These are phyloP conservation scores for Colletotrichum australisinense DNA, from an alignment of 2,329 filamentous ascomycete genomes.

Conservation along the genomic window DNA sequence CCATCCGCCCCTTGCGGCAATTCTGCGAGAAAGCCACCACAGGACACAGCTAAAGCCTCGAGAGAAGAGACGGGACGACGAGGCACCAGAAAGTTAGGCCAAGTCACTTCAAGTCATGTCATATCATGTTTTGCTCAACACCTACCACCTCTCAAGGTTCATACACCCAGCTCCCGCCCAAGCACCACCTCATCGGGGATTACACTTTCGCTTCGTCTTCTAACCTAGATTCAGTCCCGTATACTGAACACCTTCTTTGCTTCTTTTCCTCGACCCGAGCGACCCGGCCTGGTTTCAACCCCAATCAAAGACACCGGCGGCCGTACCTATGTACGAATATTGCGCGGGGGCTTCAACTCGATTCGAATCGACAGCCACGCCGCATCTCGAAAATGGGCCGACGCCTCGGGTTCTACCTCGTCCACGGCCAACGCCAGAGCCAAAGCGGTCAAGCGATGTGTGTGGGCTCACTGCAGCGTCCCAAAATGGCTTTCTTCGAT, in stretches of 20 bases:
- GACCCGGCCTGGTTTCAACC: slow-evolving; percentile 22
- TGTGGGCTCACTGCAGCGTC: slow-evolving; percentile 8
- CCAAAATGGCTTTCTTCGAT: slow-evolving; percentile 15
- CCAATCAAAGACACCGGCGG: slow-evolving; percentile 1
- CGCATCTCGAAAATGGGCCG: slow-evolving; percentile 3
- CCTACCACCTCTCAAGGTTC: not conserved
- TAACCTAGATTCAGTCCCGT: not conserved
- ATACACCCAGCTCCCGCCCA: not conserved
- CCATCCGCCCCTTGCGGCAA: slow-evolving; percentile 29
- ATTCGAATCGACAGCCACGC: slow-evolving; percentile 10
- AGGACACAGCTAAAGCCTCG: slow-evolving; percentile 9
- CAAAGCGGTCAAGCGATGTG: slow-evolving; percentile 28
- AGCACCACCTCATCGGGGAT: slow-evolving; percentile 4
- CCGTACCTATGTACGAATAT: not conserved
- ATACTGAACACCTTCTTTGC: not conserved
- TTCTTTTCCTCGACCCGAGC: slow-evolving; percentile 18
- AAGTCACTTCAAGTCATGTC: slow-evolving; percentile 1
- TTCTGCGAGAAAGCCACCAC: slow-evolving; percentile 23
- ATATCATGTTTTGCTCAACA: slow-evolving; percentile 2
- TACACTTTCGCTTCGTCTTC: slow-evolving; percentile 30
- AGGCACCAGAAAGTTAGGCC: slow-evolving; percentile 9
- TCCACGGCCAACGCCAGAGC: slow-evolving; percentile 10
- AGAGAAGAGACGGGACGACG: slow-evolving; percentile 28
- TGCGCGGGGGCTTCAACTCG: not conserved
- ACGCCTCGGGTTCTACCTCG: slow-evolving; percentile 21